Conservation (phyloP, 768 basidiomycete genomes). For the Phaeotremella skinneri region DNA sequence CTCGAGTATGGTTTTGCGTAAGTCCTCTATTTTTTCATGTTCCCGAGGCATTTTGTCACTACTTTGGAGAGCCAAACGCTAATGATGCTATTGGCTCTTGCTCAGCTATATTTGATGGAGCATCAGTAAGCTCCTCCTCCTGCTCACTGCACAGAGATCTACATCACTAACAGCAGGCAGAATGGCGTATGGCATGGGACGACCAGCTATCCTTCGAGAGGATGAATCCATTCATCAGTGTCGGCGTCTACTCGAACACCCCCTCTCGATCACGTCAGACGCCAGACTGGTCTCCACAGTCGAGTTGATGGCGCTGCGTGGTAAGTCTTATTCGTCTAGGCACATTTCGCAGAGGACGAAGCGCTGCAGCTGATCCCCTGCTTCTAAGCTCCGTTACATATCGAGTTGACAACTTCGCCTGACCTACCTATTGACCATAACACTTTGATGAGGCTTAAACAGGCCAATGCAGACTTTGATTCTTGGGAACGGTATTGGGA, state of each 20-base stretch:
- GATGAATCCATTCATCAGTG: slow-evolving; percentile 86
- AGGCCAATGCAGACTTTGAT: slow-evolving; percentile 73
- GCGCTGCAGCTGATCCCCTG: slow-evolving; percentile 1
- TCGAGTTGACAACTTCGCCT: slow-evolving; percentile 67
- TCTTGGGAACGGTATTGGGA: slow-evolving; percentile 63
- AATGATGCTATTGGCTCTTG: background rate
- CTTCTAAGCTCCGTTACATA: slow-evolving; percentile 67
- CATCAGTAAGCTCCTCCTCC: slow-evolving; percentile 66
- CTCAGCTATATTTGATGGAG: slow-evolving; percentile 75
- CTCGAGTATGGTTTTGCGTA: slow-evolving; percentile 83
- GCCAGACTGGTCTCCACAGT: slow-evolving; percentile 93
- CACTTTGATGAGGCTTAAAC: slow-evolving; percentile 68
- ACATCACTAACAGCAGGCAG: slow-evolving; percentile 54
- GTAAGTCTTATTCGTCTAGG: slow-evolving; percentile 21
- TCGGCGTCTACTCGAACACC: slow-evolving; percentile 75
- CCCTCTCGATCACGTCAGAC: slow-evolving; percentile 84
- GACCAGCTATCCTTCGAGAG: slow-evolving; percentile 86
- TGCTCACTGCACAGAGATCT: background rate
- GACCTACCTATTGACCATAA: slow-evolving; percentile 72
- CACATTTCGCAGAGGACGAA: background rate
- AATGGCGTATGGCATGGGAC: slow-evolving; percentile 89
- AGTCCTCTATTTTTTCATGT: slow-evolving; percentile 6
- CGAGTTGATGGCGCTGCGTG: slow-evolving; percentile 80
- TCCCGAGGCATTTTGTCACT: no score
- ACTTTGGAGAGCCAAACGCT: background rate